Evolutionary conservation across 257 asterid genomes (phyloP).

Genomic region (Lantana camara): DNA sequence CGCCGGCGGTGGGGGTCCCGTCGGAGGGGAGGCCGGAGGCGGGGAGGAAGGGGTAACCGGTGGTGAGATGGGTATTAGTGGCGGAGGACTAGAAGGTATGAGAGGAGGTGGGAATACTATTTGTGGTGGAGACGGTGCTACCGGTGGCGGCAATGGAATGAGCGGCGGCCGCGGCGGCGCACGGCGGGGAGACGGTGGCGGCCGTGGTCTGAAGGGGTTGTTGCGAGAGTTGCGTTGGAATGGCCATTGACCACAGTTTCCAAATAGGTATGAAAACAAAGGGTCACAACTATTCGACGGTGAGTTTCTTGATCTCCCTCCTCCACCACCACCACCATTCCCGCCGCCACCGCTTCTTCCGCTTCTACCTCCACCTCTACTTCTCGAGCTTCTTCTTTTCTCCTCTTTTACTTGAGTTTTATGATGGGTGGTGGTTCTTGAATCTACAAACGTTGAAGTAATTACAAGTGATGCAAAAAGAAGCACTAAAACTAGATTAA

Average conservation of each 20-base stretch:
- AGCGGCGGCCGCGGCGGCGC: slow-evolving; percentile 36
- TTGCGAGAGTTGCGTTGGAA: slow-evolving; percentile 37
- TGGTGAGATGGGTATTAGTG: not conserved
- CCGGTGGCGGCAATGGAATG: slow-evolving; percentile 38
- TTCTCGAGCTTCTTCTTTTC: slow-evolving; percentile 34
- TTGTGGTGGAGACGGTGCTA: slow-evolving; percentile 36
- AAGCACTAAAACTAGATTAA: slow-evolving; percentile 12
- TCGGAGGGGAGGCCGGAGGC: slow-evolving; percentile 24
- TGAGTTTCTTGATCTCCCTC: slow-evolving; percentile 33
- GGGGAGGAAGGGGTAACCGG: slow-evolving; percentile 30
- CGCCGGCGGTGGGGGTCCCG: slow-evolving; percentile 13
- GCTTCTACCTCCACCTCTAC: slow-evolving; percentile 2
- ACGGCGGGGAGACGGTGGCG: slow-evolving; percentile 40
- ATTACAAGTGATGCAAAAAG: slow-evolving; percentile 39
- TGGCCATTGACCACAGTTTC: slow-evolving; percentile 57
- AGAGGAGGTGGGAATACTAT: slow-evolving; percentile 33
- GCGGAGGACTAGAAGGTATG: slow-evolving; percentile 34
- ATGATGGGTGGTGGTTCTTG: slow-evolving; percentile 20
- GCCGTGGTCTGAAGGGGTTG: slow-evolving; percentile 46
- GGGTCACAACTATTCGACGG: slow-evolving; percentile 58
- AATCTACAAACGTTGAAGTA: slow-evolving; percentile 38
- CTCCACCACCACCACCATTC: slow-evolving; percentile 31
- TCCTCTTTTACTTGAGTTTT: slow-evolving; percentile 28
- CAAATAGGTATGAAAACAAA: slow-evolving; percentile 40
- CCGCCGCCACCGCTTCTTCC: slow-evolving; percentile 18